Evolutionary conservation across 2,329 filamentous ascomycete species (phyloP), one percentile per base, ranked within the genome.

Genomic region (Thielaviopsis ethacetica): DNA sequence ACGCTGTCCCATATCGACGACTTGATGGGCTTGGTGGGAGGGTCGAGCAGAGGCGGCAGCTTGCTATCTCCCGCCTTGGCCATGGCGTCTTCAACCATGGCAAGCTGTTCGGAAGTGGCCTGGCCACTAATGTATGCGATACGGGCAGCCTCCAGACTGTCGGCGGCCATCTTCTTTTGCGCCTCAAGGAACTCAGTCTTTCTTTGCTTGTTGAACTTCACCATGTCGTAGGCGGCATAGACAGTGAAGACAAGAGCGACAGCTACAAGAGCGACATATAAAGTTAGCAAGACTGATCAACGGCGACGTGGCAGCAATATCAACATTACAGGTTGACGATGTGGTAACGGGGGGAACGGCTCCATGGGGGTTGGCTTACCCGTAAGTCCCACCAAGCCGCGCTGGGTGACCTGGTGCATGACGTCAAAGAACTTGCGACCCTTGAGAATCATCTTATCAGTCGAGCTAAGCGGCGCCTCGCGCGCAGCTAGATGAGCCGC

Each of bases 401-500:
- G 69, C 26, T 82, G 75, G 1, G 78, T 80, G 59, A 77, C 71
- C 62, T 75, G 75, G 66, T 83, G 80, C 59, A 77, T 78, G 49
- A 75, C 74, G 64, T 82, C 79, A 61, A 82, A 73, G 64, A 79
- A 71, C 34, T 72, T 70, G 63, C 80, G 69, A 59, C 76, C 74
- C 34, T 64, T 67, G 60, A 73, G 72, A 57, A 82, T 70, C 49
- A 80, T 58, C 57, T 69, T 71, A 67, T 83, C 80, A 59, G 78
- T 69, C 61, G 67, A 70, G 63, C 79, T 82, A 53, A 79, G 68
- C 66, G 77, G 72, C 22, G 82, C 79, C 64, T 78, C 75, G 69
- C 80, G 80, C 53, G 83, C 82, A n/a, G 81, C 81, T 61, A 82
- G 75, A 68, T 85, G 83, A 62, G 84, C 82, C 53, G 82, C 82